Conservation (phyloP, 306 rosid species). For the Fagus crenata region DNA sequence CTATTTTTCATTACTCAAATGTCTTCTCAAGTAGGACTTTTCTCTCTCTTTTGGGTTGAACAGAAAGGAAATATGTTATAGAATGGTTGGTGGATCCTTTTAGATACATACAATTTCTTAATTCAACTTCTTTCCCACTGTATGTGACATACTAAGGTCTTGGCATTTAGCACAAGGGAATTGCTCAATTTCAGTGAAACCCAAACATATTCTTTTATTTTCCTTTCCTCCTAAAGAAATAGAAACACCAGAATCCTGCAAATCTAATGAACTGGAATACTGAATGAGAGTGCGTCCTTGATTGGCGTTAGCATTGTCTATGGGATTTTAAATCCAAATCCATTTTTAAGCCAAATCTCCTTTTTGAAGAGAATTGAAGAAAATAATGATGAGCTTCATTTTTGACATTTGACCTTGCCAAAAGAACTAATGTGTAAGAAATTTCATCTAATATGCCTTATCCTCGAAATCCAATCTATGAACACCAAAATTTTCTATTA, state of each 20-base stretch:
- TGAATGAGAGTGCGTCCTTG: no score
- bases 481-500: no score
- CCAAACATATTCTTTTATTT: not conserved
- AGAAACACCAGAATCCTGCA: no score
- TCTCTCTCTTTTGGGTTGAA: not conserved
- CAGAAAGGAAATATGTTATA: not conserved
- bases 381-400: not conserved
- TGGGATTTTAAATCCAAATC: no score
- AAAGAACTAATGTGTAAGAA: not conserved
- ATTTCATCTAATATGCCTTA: no score
- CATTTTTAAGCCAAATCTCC: not conserved
- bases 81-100: not conserved
- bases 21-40: not conserved
- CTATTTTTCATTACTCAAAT: not conserved
- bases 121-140: not conserved
- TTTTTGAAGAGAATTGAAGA: not conserved
- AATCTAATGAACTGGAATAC: no score
- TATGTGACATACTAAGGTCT: not conserved
- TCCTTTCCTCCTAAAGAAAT: no score
- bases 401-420: not conserved
- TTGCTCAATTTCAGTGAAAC: not conserved
- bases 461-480: no score
- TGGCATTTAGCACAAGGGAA: no score
- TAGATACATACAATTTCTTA: not conserved
- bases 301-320: no score